A percentile compares a stretch with the other conserved stretches of the same genome.
Evolutionary conservation across 2,329 filamentous ascomycete species (phyloP).

Genomic region (Cytospora mali): DNA sequence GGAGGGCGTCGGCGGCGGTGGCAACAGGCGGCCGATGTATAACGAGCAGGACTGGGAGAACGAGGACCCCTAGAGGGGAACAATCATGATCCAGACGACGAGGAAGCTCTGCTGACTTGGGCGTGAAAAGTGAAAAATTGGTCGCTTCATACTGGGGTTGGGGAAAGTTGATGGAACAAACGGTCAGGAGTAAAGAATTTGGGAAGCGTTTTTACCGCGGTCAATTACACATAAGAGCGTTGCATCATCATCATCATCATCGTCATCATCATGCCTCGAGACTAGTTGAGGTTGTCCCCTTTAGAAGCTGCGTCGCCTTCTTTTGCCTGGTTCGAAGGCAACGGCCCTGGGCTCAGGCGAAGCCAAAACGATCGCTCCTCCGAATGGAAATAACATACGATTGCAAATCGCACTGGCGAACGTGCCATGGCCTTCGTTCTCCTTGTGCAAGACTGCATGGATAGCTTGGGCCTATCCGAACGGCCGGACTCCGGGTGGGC

Average conservation of each 20-base stretch:
- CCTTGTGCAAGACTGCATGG: not conserved
- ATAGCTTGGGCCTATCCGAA: conserved; percentile 4
- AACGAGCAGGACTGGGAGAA: conserved; percentile 69
- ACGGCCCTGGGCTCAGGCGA: not conserved
- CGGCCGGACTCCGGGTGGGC: conserved; percentile 11
- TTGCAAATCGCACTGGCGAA: no score
- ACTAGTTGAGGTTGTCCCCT: not conserved
- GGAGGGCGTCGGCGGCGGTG: conserved; percentile 56
- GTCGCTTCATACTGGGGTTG: not conserved
- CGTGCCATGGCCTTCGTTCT: no score
- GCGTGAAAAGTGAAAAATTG: not conserved
- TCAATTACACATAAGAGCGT: not conserved
- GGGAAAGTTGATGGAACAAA: not conserved
- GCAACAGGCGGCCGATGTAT: conserved; percentile 58
- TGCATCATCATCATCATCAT: not conserved
- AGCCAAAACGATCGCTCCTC: not conserved
- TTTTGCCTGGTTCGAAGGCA: not conserved
- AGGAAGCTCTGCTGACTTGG: conserved; percentile 17
- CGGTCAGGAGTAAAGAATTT: not conserved
- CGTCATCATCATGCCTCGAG: not conserved
- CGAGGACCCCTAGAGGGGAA: conserved; percentile 54
- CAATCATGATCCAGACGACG: not conserved
- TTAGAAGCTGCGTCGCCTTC: not conserved
- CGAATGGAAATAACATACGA: no score
- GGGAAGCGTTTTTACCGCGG: not conserved